phyloP scores from a whole-genome alignment of 2,329 filamentous ascomycete genomes.

The Arthrinium puccinioides region DNA sequence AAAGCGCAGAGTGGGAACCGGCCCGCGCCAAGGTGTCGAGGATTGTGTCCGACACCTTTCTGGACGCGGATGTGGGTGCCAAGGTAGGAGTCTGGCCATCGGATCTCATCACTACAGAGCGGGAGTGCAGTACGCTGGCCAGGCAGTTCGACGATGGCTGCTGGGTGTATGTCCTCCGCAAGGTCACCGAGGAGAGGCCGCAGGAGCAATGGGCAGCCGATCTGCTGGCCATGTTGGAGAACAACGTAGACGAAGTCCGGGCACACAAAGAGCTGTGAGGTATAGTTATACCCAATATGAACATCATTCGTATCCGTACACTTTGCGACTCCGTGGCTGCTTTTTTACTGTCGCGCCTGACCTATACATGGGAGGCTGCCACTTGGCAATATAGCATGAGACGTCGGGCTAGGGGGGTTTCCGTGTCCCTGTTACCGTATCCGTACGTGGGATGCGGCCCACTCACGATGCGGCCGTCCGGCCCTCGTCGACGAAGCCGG shows the following conservation, averaged over 20 bases:
- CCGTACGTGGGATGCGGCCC: too few relatives aligned
- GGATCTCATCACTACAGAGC: conserved; percentile 22
- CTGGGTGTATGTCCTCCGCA: conserved; percentile 48
- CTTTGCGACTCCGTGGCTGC: too few relatives aligned
- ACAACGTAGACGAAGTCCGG: conserved; percentile 3
- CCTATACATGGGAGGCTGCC: too few relatives aligned
- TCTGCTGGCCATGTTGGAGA: conserved; percentile 15
- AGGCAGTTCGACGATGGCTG: conserved; percentile 40
- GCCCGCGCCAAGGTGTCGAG: conserved; percentile 48
- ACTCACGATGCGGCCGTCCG: too few relatives aligned
- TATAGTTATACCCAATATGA: conserved; percentile 1
- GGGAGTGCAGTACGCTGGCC: conserved; percentile 26
- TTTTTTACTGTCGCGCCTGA: too few relatives aligned
- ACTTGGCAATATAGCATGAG: too few relatives aligned
- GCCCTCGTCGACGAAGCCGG: too few relatives aligned
- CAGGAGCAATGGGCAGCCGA: conserved; percentile 34
- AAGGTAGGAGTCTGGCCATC: conserved; percentile 48
- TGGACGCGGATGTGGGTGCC: conserved; percentile 60
- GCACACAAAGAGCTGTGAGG: conserved; percentile 1
- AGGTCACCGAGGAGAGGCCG: conserved; percentile 29
- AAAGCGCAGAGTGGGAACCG: conserved; percentile 39
- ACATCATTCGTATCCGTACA: too few relatives aligned
- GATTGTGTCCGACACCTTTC: conserved; percentile 56
- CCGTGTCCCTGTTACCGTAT: too few relatives aligned
- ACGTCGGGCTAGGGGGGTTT: too few relatives aligned